A percentile compares a stretch with the other conserved stretches of the same genome.
Conservation (phyloP, 495 filamentous ascomycete species). For the Pyrenopolyporus hunteri region DNA sequence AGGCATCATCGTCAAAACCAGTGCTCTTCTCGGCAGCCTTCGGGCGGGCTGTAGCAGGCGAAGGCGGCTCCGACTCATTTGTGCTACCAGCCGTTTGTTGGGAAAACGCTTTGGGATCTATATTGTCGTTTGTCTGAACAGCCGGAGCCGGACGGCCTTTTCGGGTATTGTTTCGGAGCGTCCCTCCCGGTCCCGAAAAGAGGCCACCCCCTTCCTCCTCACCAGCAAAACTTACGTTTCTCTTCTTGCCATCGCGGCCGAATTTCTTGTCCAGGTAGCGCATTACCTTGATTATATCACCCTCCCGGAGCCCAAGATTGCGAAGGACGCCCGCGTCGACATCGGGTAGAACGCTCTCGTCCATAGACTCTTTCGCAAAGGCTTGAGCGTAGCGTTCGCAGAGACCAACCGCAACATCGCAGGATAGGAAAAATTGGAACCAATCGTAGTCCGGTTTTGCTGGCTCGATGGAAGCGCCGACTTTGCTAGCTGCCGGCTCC, state of each 20-base stretch:
- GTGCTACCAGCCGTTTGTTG: constrained; percentile 55
- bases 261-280: constrained; percentile 85
- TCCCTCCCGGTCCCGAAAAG: constrained; percentile 89
- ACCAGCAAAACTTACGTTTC: constrained; percentile 66
- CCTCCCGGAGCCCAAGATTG: constrained; percentile 88
- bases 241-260: constrained; percentile 67
- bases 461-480: constrained; percentile 60
- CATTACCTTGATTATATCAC: constrained; percentile 94
- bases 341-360: constrained; percentile 86
- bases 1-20: constrained; percentile 97
- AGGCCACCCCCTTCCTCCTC: constrained; percentile 67
- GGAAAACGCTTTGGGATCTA: constrained; percentile 86
- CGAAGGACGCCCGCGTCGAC: constrained; percentile 81
- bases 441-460: constrained; percentile 86
- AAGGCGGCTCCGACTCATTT: constrained; percentile 57
- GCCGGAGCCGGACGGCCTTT: constrained; percentile 88
- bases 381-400: constrained; percentile 93
- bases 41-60: constrained; percentile 45
- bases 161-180: constrained; percentile 90
- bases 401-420: constrained; percentile 86
- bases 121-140: constrained; percentile 80
- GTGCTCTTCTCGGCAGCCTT: constrained; percentile 56
- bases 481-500: constrained; percentile 39
- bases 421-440: constrained; percentile 97
- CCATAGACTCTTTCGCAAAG: constrained; percentile 91